Evolutionary conservation across 2,329 filamentous ascomycete genomes (phyloP), one percentile per base, ranked within the genome.

Genomic region (Hypoxylon sp.): DNA sequence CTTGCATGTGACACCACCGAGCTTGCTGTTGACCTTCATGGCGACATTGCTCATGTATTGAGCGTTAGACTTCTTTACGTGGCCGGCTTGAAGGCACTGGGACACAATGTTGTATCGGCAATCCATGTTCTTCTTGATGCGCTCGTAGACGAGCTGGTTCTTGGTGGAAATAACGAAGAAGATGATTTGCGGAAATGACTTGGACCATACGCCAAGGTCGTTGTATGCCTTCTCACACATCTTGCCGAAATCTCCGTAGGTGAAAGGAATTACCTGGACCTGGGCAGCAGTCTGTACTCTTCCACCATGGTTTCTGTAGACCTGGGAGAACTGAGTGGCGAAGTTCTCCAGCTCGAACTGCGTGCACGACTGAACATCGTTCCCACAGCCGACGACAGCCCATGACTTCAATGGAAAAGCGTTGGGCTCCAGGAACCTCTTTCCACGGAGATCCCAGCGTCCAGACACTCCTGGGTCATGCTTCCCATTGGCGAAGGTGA

Each of bases 11-110:
- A 87, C 85, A 4, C 96, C 96, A 12, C 96, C 96, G 2, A 99
- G 85, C 81, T 99, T 99, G 2, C 93, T 91, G 72, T 99, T 98
- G 70, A 99, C 89, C 81, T 99, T 99, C 93, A 99, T 96, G 68
- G 89, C 87, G 0, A 99, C 93, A 67, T 99, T 99, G 0, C 92
- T 96, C 73, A 92, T 91, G 78, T 98, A 98, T 73, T 99, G 96
- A 0, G 85, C 85, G 20, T 91, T 87, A 14, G 86, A 87, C 75
- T 90, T 91, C 36, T 80, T 72, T 0, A 95, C 91, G 63, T 96
- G 91, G 0, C 80, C 80, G 2, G 83, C 81, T 69, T 93, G 89
- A n/a, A 98, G 75, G 67, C 94, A 91, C 76, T 98, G 96, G 0
- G 93, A 93, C 0, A 93, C 84, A 12, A 94, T 85, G n/a, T 91